Evolutionary conservation across 805 yeast species (phyloP).

Genomic region (Hanseniaspora meyeri): DNA sequence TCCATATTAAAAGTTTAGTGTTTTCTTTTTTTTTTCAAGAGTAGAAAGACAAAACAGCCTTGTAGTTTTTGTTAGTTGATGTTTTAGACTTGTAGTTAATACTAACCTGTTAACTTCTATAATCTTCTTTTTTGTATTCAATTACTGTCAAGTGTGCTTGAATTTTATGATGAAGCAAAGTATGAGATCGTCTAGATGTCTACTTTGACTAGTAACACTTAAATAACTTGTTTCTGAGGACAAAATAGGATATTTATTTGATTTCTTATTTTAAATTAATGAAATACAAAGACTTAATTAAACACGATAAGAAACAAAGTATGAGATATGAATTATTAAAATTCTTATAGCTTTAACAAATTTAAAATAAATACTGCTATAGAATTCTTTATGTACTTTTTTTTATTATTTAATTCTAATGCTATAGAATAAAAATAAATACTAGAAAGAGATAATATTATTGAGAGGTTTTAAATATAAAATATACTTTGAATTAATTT

Average conservation of each 20-base stretch:
- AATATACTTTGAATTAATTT: not conserved
- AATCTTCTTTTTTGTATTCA: too few relatives aligned
- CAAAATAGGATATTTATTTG: slow-evolving; percentile 1
- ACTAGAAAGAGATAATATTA: too few relatives aligned
- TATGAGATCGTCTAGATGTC: not conserved
- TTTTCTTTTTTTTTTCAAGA: not conserved
- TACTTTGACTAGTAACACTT: not conserved
- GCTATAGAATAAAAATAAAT: too few relatives aligned
- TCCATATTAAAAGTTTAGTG: slow-evolving; percentile 21
- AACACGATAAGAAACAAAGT: not conserved
- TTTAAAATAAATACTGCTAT: not conserved
- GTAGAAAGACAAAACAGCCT: too few relatives aligned
- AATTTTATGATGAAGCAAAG: not conserved
- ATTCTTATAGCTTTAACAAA: not conserved
- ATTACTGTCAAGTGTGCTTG: not conserved
- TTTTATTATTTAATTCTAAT: too few relatives aligned
- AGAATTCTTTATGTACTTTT: not conserved
- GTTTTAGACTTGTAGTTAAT: not conserved
- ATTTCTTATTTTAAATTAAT: not conserved
- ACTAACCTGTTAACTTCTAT: not conserved
- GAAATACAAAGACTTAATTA: not conserved
- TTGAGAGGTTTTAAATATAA: too few relatives aligned
- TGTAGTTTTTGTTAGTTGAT: too few relatives aligned
- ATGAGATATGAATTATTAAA: not conserved
- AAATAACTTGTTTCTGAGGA: slow-evolving; percentile 12